These are phyloP conservation scores for Backusella parvicylindrica DNA, from an alignment of 192 early-diverging fungal species.

Conservation along the genomic window DNA sequence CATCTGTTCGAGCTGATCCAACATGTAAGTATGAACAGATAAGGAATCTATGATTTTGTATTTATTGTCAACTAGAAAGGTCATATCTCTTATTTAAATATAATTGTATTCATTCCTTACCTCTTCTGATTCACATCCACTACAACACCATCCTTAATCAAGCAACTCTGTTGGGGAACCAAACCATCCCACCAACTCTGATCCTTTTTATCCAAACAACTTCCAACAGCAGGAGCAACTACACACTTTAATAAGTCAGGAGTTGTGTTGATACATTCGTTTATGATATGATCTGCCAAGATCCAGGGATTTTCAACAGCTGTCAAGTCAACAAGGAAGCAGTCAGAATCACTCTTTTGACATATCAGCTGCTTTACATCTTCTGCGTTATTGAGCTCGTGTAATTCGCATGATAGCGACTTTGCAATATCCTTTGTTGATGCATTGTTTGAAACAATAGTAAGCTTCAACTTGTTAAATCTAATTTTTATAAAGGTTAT, in stretches of 20 bases:
- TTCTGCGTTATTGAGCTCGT: neutral
- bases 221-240: neutral
- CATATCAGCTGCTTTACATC: neutral
- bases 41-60: neutral
- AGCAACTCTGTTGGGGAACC: conserved; percentile 3
- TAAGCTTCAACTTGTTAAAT: neutral
- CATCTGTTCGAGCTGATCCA: conserved; percentile 7
- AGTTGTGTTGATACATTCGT: neutral
- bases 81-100: neutral
- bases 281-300: neutral
- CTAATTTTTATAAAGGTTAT: neutral
- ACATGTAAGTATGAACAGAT: conserved; percentile 13
- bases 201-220: neutral
- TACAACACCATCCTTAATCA: neutral
- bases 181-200: neutral
- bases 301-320: neutral
- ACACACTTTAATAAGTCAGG: neutral
- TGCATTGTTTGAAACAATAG: neutral
- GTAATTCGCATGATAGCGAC: neutral
- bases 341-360: neutral
- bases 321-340: neutral
- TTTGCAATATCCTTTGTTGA: neutral
- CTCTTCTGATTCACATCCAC: neutral
- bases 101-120: neutral
- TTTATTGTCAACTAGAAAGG: neutral